Evolutionary conservation across 2,329 filamentous ascomycete species (phyloP), one percentile per base, ranked within the genome.

Genomic region (Arthrobotrys sphaeroides): DNA sequence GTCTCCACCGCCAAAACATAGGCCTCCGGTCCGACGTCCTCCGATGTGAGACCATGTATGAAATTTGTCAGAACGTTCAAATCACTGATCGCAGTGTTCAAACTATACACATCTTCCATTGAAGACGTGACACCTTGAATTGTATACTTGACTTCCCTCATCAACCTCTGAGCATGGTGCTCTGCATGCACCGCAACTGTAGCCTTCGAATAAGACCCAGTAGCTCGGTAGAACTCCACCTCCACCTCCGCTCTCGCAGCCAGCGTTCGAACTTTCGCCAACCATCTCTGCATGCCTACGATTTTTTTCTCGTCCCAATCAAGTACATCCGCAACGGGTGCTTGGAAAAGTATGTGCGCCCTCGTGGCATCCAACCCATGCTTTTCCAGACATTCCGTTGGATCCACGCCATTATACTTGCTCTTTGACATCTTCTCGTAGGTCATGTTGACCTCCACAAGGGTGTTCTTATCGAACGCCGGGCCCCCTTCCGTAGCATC

Each of bases 361-460:
- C 93, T 86, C 1, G 91, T 93, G 4, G 91, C 90, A 81, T 97
- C 93, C 0, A 93, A 91, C 20, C 93, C 93, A 79, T 95, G 90
- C 78, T 88, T 88, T 5, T 85, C 83, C 69, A 95, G 92, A 77
- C 90, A 91, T 0, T 84, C 85, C 0, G 88, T 89, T 0, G 93
- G 93, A 80, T 96, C 92, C 5, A 96, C 92, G 24, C 93, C 93
- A 80, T 97, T 97, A 83, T 95, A 86, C 82, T 97, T 97, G 80
- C 92, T 96, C 83, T 97, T 97, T 40, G 91, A 95, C 93, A 97
- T 97, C 81, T 97, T 97, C 82, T 96, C 93, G 79, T 87, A 96
- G 0, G 76, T 61, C 16, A 79, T 49, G 7, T 26, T 33, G 0
- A 90, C 88, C 0, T 80, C 79, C 53, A 86, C 83, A 2, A 88